phyloP scores from a whole-genome alignment of 2,329 filamentous ascomycete species.

The Diplocarpon mali region DNA sequence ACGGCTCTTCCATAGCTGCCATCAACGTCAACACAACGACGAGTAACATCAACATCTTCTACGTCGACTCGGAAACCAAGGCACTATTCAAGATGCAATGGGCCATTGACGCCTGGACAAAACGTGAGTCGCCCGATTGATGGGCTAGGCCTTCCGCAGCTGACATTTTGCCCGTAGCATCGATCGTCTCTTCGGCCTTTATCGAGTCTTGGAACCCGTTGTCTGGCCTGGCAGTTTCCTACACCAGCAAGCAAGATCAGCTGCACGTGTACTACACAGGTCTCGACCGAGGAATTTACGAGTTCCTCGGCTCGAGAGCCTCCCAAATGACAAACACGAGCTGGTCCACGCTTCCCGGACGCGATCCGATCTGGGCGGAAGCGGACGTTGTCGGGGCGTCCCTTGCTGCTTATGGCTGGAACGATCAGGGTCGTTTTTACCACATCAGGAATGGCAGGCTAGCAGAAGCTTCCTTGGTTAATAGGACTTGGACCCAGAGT shows the following conservation, averaged over 20 bases:
- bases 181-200: constrained; percentile 5
- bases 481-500: constrained; percentile 14
- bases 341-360: constrained; percentile 9
- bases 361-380: constrained; percentile 12
- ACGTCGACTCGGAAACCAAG: constrained; percentile 11
- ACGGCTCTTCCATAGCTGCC: constrained; percentile 14
- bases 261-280: constrained; percentile 20
- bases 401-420: constrained; percentile 17
- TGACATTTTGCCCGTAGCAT: not conserved
- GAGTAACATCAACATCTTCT: constrained; percentile 19
- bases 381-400: constrained; percentile 17
- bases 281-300: constrained; percentile 14
- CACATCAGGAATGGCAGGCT: constrained; percentile 9
- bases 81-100: constrained; percentile 13
- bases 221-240: constrained; percentile 15
- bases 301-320: constrained; percentile 13
- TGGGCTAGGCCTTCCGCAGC: not conserved
- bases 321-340: constrained; percentile 6
- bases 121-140: constrained; percentile 8
- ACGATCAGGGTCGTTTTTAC: constrained; percentile 14
- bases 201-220: constrained; percentile 13
- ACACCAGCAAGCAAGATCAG: constrained; percentile 10
- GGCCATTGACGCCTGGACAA: constrained; percentile 10
- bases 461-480: constrained; percentile 9
- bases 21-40: constrained; percentile 17